A percentile compares a stretch with the other conserved stretches of the same genome.
phyloP scores from a whole-genome alignment of 176 grass and related monocot genomes.

The Carex kokanica region DNA sequence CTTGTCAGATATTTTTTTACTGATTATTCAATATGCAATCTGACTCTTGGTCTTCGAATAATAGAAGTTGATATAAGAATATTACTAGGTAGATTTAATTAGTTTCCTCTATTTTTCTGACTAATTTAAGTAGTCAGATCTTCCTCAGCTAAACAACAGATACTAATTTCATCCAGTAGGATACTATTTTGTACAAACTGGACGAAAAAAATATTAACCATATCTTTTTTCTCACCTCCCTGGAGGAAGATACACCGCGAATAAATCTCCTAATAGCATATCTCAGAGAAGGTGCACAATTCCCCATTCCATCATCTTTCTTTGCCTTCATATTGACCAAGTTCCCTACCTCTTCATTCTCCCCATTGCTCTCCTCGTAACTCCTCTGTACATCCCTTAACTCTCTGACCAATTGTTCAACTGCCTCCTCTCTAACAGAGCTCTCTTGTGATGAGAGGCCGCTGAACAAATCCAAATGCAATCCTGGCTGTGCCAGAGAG shows the following conservation, averaged over 20 bases:
- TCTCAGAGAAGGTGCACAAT: conserved; percentile 59
- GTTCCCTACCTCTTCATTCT: conserved; percentile 11
- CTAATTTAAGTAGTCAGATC: no score
- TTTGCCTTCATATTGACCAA: conserved; percentile 57
- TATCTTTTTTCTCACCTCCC: conserved; percentile 48
- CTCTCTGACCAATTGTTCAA: conserved; percentile 46
- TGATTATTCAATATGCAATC: neutral
- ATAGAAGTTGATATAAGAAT: no score
- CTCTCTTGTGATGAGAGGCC: conserved; percentile 57
- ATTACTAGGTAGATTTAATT: no score
- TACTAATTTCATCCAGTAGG: no score
- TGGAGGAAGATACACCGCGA: conserved; percentile 84
- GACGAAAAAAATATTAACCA: neutral
- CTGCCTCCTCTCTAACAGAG: conserved; percentile 55
- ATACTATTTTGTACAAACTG: no score
- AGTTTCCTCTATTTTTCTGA: no score
- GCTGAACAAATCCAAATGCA: conserved; percentile 78
- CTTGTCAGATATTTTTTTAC: neutral
- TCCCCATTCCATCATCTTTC: conserved; percentile 84
- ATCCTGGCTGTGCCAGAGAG: conserved; percentile 31
- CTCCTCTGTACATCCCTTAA: conserved; percentile 59
- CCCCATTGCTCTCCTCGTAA: conserved; percentile 40
- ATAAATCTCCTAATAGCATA: conserved; percentile 85
- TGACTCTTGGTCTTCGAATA: no score
- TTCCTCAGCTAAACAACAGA: no score